These are phyloP conservation scores for Penicillium expansum DNA, from an alignment of 2,329 filamentous ascomycete species.

Conservation along the genomic window DNA sequence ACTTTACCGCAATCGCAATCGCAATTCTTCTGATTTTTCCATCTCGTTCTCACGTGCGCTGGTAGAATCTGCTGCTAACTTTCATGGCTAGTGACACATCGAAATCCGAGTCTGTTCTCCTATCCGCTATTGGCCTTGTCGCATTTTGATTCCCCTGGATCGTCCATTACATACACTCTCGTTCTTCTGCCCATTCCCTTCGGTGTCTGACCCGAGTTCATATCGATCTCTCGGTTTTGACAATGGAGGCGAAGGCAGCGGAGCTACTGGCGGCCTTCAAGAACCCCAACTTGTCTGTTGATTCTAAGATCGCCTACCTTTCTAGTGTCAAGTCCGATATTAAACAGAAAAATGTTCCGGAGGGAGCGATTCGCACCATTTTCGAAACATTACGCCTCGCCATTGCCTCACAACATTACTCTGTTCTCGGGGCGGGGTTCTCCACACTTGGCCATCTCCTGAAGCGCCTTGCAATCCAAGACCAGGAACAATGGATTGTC, in stretches of 20 bases:
- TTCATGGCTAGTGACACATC: not conserved
- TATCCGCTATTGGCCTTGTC: not conserved
- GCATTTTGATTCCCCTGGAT: not conserved
- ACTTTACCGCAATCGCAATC: not conserved
- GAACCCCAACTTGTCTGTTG: conserved; percentile 64
- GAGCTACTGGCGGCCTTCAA: conserved; percentile 55
- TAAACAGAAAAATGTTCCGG: conserved; percentile 88
- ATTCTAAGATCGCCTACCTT: conserved; percentile 68
- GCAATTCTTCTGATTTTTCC: not conserved
- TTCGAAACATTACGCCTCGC: conserved; percentile 80
- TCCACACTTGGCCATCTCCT: conserved; percentile 84
- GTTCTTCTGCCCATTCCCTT: conserved; percentile 20
- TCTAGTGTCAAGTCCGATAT: conserved; percentile 79
- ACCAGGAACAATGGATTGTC: conserved; percentile 68
- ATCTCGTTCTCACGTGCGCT: not conserved
- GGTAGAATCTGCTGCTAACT: not conserved
- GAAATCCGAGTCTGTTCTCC: not conserved
- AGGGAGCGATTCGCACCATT: conserved; percentile 64
- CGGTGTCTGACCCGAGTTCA: conserved; percentile 11
- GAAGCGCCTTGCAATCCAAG: conserved; percentile 81
- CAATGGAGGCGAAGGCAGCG: conserved; percentile 58
- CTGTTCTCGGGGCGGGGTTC: conserved; percentile 77
- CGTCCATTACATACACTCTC: conserved; percentile 2
- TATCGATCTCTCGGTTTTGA: conserved; percentile 13
- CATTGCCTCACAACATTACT: conserved; percentile 71